phyloP scores from a whole-genome alignment of 73 alveolate species.

The Paraurostyla sp. region DNA sequence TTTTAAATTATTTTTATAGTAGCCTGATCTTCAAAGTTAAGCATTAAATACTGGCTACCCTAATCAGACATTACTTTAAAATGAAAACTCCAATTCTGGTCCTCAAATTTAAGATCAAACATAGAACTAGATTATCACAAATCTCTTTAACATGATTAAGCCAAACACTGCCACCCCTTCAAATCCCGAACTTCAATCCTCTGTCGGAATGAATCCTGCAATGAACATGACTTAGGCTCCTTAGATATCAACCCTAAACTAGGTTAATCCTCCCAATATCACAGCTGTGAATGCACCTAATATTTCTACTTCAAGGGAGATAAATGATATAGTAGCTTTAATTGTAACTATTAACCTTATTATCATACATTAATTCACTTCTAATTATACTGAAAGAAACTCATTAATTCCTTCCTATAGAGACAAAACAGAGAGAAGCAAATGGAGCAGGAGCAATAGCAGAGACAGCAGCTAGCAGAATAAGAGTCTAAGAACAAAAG shows the following conservation, averaged over 20 bases:
- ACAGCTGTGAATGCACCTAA: neutral
- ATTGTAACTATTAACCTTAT: neutral
- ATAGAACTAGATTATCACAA: conserved; percentile 2
- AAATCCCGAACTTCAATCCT: neutral
- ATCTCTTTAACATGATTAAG: conserved; percentile 31
- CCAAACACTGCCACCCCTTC: neutral
- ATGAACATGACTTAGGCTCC: neutral
- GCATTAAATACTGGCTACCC: no score
- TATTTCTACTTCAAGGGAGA: neutral
- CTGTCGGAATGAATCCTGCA: neutral
- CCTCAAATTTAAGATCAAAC: no score
- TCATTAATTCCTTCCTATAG: conserved; percentile 40
- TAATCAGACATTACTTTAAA: no score
- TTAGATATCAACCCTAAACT: neutral
- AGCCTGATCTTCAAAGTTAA: no score
- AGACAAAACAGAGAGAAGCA: conserved; percentile 9
- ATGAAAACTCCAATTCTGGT: no score
- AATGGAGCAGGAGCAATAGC: conserved; percentile 43
- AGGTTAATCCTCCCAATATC: neutral
- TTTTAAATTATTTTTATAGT: no score
- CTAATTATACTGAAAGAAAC: neutral
- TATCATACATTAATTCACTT: neutral
- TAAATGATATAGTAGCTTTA: conserved; percentile 8
- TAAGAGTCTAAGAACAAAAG: neutral
- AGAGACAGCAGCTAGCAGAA: neutral